Conservation (phyloP, 495 filamentous ascomycete genomes). For the Emericellopsis terricola region DNA sequence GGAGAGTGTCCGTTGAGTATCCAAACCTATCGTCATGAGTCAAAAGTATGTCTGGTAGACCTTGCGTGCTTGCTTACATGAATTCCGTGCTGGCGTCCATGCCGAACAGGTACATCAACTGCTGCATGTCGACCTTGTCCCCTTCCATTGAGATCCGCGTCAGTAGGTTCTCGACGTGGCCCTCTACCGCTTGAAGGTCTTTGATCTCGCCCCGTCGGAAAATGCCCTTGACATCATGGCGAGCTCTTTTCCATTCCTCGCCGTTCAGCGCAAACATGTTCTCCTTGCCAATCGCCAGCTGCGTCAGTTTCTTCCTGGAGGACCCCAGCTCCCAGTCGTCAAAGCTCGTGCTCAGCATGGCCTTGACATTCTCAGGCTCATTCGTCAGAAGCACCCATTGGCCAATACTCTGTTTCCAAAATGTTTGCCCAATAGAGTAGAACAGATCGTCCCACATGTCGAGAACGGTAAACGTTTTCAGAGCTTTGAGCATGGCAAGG, state of each 20-base stretch:
- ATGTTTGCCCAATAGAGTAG: slow-evolving; percentile 12
- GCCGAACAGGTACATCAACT: slow-evolving; percentile 39
- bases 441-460: slow-evolving; percentile 8
- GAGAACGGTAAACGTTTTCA: slow-evolving; percentile 13
- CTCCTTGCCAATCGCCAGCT: slow-evolving; percentile 17
- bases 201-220: no score
- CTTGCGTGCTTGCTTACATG: slow-evolving; percentile 17
- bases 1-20: slow-evolving; percentile 17
- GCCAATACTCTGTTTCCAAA: slow-evolving; percentile 11
- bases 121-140: slow-evolving; percentile 38
- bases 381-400: slow-evolving; percentile 29
- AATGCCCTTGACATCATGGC: no score
- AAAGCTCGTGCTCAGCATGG: slow-evolving; percentile 50
- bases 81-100: slow-evolving; percentile 51
- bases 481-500: slow-evolving; percentile 7
- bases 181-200: slow-evolving; percentile 33
- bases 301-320: slow-evolving; percentile 11
- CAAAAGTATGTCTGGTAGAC: no score
- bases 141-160: slow-evolving; percentile 17
- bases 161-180: slow-evolving; percentile 38
- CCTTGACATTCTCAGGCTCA: slow-evolving; percentile 60
- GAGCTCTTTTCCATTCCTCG: slow-evolving; percentile 36
- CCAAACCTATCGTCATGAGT: slow-evolving; percentile 9
- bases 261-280: slow-evolving; percentile 60
- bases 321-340: slow-evolving; percentile 30